Evolutionary conservation across 2,329 filamentous ascomycete genomes (phyloP).

Genomic region (Sarocladiaceae sp.): DNA sequence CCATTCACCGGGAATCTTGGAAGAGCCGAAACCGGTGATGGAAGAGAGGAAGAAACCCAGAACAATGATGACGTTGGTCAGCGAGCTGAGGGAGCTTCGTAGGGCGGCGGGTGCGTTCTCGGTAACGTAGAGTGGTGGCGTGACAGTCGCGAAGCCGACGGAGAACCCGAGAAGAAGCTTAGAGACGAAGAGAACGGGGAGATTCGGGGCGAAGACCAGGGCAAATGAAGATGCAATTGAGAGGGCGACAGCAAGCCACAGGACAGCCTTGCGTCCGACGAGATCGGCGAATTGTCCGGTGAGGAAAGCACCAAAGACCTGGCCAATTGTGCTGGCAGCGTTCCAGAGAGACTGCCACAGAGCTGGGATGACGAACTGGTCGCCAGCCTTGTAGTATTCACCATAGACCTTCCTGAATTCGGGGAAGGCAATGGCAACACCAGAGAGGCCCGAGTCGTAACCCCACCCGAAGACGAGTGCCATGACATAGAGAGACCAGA

Average conservation of each 20-base stretch:
- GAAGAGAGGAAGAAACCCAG: constrained; percentile 25
- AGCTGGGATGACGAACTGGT: constrained; percentile 27
- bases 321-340: constrained; percentile 29
- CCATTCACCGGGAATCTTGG: constrained; percentile 22
- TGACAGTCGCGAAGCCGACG: constrained; percentile 21
- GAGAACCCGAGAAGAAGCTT: constrained; percentile 23
- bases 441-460: constrained; percentile 30
- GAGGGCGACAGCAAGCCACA: constrained; percentile 19
- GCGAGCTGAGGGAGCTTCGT: constrained; percentile 20
- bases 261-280: constrained; percentile 18
- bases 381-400: constrained; percentile 24
- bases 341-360: constrained; percentile 34
- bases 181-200: constrained; percentile 23
- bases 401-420: constrained; percentile 29
- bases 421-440: constrained; percentile 29
- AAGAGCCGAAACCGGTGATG: constrained; percentile 21
- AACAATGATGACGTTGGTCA: constrained; percentile 25
- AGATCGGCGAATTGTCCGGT: constrained; percentile 22
- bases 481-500: constrained; percentile 25
- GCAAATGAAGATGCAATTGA: constrained; percentile 22
- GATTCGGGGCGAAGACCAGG: constrained; percentile 21
- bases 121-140: constrained; percentile 23
- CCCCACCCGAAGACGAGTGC: constrained; percentile 30
- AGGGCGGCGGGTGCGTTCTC: constrained; percentile 24
- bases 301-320: constrained; percentile 22